Conservation (phyloP, 306 rosid genomes). For the Inga oerstediana region DNA sequence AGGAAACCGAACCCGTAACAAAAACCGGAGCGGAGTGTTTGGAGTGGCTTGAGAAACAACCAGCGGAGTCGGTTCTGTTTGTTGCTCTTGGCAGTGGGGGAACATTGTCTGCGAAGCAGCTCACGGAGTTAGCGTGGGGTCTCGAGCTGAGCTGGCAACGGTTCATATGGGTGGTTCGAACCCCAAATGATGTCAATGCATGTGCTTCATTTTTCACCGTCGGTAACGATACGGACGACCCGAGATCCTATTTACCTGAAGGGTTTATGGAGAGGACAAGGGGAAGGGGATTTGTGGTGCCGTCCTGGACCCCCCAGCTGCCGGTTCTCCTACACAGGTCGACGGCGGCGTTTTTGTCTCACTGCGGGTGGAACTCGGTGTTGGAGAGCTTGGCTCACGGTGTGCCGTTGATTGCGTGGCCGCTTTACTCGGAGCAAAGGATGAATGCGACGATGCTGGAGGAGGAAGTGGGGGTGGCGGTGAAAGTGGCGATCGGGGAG, state of each 20-base stretch:
- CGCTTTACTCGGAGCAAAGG: conserved; percentile 49
- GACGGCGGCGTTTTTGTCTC: conserved; percentile 48
- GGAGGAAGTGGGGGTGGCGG: conserved; percentile 39
- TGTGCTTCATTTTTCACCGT: conserved; percentile 28
- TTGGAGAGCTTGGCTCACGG: conserved; percentile 48
- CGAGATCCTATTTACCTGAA: conserved; percentile 33
- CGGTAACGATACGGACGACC: conserved; percentile 25
- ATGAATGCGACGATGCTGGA: conserved; percentile 42
- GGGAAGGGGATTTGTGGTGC: conserved; percentile 37
- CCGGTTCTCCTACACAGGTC: conserved; percentile 34
- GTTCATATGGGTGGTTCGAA: conserved; percentile 48
- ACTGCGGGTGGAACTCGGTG: conserved; percentile 61
- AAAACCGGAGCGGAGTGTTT: conserved; percentile 17
- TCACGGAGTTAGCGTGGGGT: conserved; percentile 30
- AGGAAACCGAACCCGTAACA: conserved; percentile 23
- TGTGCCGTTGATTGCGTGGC: conserved; percentile 53
- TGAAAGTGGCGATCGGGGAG: background rate
- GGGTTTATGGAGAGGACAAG: conserved; percentile 40
- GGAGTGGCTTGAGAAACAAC: conserved; percentile 49
- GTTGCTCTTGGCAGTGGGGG: conserved; percentile 50
- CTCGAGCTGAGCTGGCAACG: conserved; percentile 42
- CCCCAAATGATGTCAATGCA: conserved; percentile 11
- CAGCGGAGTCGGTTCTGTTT: conserved; percentile 42
- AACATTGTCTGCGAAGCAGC: background rate
- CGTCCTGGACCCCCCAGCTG: conserved; percentile 48